Percentiles rank a stretch among this genome's conserved stretches.
Evolutionary conservation across 768 basidiomycete genomes (phyloP).

Genomic region (Holtermanniella nyarrowii): DNA sequence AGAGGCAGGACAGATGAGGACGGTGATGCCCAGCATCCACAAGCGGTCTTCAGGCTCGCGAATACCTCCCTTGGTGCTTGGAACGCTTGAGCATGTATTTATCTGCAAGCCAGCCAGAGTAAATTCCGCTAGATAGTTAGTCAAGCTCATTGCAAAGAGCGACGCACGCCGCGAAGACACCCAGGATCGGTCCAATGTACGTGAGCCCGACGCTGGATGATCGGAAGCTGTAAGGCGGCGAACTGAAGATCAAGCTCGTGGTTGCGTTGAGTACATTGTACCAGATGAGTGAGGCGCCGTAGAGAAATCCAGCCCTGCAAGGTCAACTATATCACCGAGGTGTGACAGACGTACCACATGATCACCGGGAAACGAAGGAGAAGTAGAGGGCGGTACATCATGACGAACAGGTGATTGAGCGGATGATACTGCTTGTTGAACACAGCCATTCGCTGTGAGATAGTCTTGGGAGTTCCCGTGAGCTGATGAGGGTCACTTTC

Average conservation of each 20-base stretch:
- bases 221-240: neutral
- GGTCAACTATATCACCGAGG: neutral
- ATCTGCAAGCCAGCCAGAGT: conserved; percentile 2
- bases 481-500: neutral
- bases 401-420: neutral
- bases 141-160: neutral
- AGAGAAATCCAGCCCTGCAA: conserved; percentile 2
- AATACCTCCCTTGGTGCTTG: neutral
- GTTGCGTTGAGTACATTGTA: conserved; percentile 6
- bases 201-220: neutral
- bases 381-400: conserved; percentile 5
- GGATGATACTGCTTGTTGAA: conserved; percentile 1
- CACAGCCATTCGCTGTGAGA: neutral
- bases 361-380: conserved; percentile 5
- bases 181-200: neutral
- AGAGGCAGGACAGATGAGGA: neutral
- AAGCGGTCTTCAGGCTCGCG: conserved; percentile 3
- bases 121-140: neutral
- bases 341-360: neutral
- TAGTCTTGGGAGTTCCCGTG: neutral
- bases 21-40: conserved; percentile 1
- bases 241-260: neutral
- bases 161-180: neutral
- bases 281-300: conserved; percentile 1
- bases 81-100: conserved; percentile 1